A percentile compares a stretch with the other conserved stretches of the same genome.
Evolutionary conservation across 192 early-diverging fungal species (phyloP).

Genomic region (Phlyctochytrium planicorne): DNA sequence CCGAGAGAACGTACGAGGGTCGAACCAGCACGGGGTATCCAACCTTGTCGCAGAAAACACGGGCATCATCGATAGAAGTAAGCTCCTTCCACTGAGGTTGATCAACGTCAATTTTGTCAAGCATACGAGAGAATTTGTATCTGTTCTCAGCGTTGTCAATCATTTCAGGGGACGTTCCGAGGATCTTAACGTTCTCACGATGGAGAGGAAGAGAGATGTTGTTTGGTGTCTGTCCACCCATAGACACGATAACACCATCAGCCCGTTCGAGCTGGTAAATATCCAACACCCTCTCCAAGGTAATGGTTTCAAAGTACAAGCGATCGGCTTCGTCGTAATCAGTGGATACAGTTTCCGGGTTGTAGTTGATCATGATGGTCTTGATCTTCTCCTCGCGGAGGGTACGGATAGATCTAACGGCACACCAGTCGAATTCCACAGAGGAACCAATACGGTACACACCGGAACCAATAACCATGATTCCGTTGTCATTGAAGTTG

Average conservation of each 20-base stretch:
- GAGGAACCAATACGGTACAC: conserved; percentile 98
- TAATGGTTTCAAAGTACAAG: conserved; percentile 96
- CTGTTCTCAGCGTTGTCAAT: conserved; percentile 97
- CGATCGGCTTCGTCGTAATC: conserved; percentile 98
- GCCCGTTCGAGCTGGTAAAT: conserved; percentile 93
- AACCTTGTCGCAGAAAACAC: conserved; percentile 81
- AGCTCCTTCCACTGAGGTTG: conserved; percentile 98
- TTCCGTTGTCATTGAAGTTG: conserved; percentile 86
- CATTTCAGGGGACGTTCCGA: conserved; percentile 95
- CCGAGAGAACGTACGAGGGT: conserved; percentile 97
- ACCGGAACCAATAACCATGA: conserved; percentile 96
- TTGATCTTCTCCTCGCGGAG: conserved; percentile 83
- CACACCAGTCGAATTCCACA: conserved; percentile 99
- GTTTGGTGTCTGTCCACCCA: conserved; percentile 97
- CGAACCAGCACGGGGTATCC: conserved; percentile 95
- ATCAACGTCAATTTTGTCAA: conserved; percentile 94
- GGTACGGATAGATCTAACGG: conserved; percentile 92
- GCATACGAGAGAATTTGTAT: conserved; percentile 97
- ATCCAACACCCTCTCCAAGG: conserved; percentile 90
- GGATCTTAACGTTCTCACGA: conserved; percentile 87
- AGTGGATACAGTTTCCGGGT: conserved; percentile 99
- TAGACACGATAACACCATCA: conserved; percentile 85
- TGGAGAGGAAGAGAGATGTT: conserved; percentile 94
- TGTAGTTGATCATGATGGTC: conserved; percentile 99
- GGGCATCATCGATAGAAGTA: conserved; percentile 82